Percentiles rank a stretch among this genome's conserved stretches.
Evolutionary conservation across 352 stramenopile species (phyloP).

Genomic region (Aphanomyces invadans): DNA sequence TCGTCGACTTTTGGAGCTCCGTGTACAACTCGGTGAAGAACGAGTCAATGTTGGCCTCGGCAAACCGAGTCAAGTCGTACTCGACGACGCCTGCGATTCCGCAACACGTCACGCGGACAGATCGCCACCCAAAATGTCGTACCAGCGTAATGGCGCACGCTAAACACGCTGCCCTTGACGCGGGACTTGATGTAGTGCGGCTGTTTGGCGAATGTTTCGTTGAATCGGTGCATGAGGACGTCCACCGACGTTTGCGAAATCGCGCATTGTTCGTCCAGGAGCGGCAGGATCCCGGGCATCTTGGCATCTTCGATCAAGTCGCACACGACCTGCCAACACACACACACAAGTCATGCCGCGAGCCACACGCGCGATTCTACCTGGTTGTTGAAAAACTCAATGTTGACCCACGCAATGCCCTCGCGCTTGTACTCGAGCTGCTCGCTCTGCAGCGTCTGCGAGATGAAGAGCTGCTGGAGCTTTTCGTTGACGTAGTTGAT

Average conservation of each 20-base stretch:
- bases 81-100: conserved; percentile 34
- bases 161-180: conserved; percentile 65
- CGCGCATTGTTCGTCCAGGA: conserved; percentile 76
- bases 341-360: conserved; percentile 42
- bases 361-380: no score
- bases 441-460: conserved; percentile 82
- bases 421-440: conserved; percentile 95
- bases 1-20: conserved; percentile 62
- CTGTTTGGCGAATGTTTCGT: conserved; percentile 34
- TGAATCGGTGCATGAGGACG: conserved; percentile 30
- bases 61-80: conserved; percentile 76
- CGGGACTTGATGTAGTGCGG: conserved; percentile 64
- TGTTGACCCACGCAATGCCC: conserved; percentile 85
- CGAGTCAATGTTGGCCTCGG: conserved; percentile 74
- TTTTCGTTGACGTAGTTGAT: conserved; percentile 96
- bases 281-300: conserved; percentile 70
- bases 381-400: conserved; percentile 92
- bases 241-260: conserved; percentile 73
- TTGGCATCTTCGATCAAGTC: conserved; percentile 71
- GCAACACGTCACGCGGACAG: neutral
- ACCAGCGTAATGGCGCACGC: conserved; percentile 81
- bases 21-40: conserved; percentile 78
- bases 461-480: conserved; percentile 90
- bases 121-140: conserved; percentile 23
- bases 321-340: conserved; percentile 49